Evolutionary conservation across 257 asterid species (phyloP), one percentile per base, ranked within the genome.

Genomic region (Prunella vulgaris): DNA sequence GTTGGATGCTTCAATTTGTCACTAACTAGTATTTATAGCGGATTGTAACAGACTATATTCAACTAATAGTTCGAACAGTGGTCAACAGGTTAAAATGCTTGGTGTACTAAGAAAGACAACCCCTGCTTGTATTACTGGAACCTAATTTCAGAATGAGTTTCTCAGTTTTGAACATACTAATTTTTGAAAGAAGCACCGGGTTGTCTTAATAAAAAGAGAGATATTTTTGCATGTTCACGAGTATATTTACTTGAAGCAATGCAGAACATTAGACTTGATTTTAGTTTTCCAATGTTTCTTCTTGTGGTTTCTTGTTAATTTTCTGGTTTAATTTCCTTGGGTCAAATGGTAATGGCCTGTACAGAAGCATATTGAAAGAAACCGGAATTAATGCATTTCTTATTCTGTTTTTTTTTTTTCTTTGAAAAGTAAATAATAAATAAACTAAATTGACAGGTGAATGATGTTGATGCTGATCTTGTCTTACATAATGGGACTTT

Each of bases 381-480:
- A 59, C 66, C 48, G 10, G 15, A 4, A 14, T 24, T 27, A 20
- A 13, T 57, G 18, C 28, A 53, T 14, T 57, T 25, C 20, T 14
- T 57, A 12, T n/a, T 15, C 21, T n/a, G 21, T 46, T 46, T 14
- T 46, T 20, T 46, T 46, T n/a, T 15, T 21, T 46, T n/a, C 5
- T 21, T 46, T 46, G 53, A 46, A 46, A 46, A 46, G 52, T 15
- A 46, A 46, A 46, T 46, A 5, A 46, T 46, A 46, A 46, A 5
- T 46, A n/a, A n/a, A 46, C n/a, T 1, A 46, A n/a, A 46, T 46
- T 46, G 70, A 66, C 82, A 92, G 98, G 89, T 69, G 65, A 77
- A 80, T 61, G 90, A 80, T 80, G 99, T 90, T 58, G 82, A 81
- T 40, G 99, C 97, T 22, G 93, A 94, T 65, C 84, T 94, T 68